Evolutionary conservation across 2,329 filamentous ascomycete species (phyloP).

Genomic region (Botrytis aclada): DNA sequence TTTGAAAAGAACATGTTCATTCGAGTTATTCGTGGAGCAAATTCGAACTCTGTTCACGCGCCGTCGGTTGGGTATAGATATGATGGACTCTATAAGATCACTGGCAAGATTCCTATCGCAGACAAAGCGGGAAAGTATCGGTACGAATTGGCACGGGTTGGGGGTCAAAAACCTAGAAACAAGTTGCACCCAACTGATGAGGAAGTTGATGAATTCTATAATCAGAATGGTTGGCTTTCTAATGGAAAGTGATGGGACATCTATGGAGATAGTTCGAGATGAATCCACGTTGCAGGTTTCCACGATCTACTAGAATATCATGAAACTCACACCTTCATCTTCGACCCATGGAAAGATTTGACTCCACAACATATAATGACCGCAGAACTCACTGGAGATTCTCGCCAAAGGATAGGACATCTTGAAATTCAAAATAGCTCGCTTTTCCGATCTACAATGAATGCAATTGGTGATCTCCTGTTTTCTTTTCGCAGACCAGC

Average conservation of each 20-base stretch:
- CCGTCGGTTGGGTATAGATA: conserved; percentile 52
- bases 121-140: background rate
- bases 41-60: conserved; percentile 40
- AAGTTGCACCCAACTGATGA: background rate
- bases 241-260: background rate
- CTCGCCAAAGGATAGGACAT: too few species aligned
- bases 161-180: background rate
- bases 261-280: background rate
- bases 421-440: too few species aligned
- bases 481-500: background rate
- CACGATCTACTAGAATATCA: background rate
- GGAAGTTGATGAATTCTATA: background rate
- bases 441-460: background rate
- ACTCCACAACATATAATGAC: too few species aligned
- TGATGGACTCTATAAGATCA: conserved; percentile 54
- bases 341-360: background rate
- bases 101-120: conserved; percentile 9
- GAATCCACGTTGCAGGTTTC: background rate
- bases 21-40: conserved; percentile 49
- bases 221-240: too few species aligned
- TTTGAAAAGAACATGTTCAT: conserved; percentile 41
- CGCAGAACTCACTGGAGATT: too few species aligned
- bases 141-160: background rate
- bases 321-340: background rate
- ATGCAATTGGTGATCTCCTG: background rate